Base-by-base conservation (phyloP, 139 green algal genomes). In the Diplosphaera chodatii region DNA sequence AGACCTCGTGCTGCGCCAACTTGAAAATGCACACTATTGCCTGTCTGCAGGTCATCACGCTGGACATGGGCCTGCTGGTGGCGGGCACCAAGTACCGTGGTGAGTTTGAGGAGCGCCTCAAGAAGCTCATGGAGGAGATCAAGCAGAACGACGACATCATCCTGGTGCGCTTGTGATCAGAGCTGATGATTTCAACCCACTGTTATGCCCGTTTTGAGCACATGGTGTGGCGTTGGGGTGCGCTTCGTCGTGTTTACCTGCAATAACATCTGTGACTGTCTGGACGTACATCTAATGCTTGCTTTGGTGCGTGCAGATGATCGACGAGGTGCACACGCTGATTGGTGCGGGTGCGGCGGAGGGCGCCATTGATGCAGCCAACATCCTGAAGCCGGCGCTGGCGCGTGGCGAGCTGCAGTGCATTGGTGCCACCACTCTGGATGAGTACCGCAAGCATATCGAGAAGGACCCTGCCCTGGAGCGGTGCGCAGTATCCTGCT, bases 91-190 rank as follows among this genome's bases (percentile, higher is more conserved):
- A 99, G 90, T 99, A 99, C 83, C 89, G 95, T 32, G 95, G 95
- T 67, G 95, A 99, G 86, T 99, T 99, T 86, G 95, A 99, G 89
- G 95, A 99, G 90, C 89, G 95, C 23, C 84, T 99, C 34, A 99
- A 99, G 92, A 99, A 99, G 91, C 88, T 99, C 41, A 99, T 99
- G 95, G 92, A 99, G 48, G 95, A 99, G 89, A 98, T 99, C 85
- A 99, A 98, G 91, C 86, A 97, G 86, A 96, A 95, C 75, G 91
- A 97, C 48, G 89, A 98, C 68, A 98, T 99, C 78, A 99, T 99
- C 73, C 93, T 99, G 74, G 84, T 93, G 66, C n/a, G n/a, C n/a
- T n/a, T n/a, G n/a, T n/a, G n/a, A n/a, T n/a, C n/a, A n/a, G n/a
- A n/a, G n/a, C n/a, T n/a, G n/a, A n/a, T n/a, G n/a, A n/a, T n/a